Conservation (phyloP, 2,329 filamentous ascomycete genomes). For the Cordyceps cateniannulata region DNA sequence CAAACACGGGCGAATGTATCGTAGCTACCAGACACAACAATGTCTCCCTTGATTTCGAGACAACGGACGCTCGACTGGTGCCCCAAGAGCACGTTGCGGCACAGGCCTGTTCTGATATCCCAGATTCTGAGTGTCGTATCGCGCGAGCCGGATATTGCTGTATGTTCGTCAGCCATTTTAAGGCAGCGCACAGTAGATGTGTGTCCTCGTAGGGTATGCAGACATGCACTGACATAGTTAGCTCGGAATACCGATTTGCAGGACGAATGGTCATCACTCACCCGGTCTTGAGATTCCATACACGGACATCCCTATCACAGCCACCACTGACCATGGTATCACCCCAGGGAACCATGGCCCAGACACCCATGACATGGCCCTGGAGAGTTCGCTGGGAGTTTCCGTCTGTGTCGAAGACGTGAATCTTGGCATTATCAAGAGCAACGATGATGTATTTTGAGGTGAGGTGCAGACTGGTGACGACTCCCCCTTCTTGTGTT, state of each 20-base stretch:
- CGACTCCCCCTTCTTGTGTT: slow-evolving; percentile 92
- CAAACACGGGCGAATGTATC: slow-evolving; percentile 95
- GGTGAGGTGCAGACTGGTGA: slow-evolving; percentile 90
- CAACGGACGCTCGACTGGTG: slow-evolving; percentile 95
- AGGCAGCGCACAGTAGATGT: slow-evolving; percentile 94
- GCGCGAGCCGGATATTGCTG: slow-evolving; percentile 91
- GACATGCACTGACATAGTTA: slow-evolving; percentile 49
- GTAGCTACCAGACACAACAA: slow-evolving; percentile 97
- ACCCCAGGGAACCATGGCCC: slow-evolving; percentile 98
- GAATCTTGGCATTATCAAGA: slow-evolving; percentile 95
- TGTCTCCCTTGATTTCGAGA: slow-evolving; percentile 90
- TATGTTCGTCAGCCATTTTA: slow-evolving; percentile 93
- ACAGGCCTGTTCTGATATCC: slow-evolving; percentile 84
- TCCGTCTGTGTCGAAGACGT: slow-evolving; percentile 92
- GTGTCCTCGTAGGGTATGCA: slow-evolving; percentile 84
- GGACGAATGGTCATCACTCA: slow-evolving; percentile 36
- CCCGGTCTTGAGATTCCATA: slow-evolving; percentile 95
- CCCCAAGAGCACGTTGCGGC: slow-evolving; percentile 85
- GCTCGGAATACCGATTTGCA: neutral
- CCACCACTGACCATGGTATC: slow-evolving; percentile 93
- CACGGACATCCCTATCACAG: slow-evolving; percentile 91
- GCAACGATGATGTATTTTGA: slow-evolving; percentile 96
- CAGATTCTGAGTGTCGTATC: slow-evolving; percentile 93
- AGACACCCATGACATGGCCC: slow-evolving; percentile 98
- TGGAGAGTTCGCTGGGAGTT: slow-evolving; percentile 82